These are phyloP conservation scores for Pascua sp. DNA, from an alignment of 1,284 basidiomycete genomes.

Conservation along the genomic window DNA sequence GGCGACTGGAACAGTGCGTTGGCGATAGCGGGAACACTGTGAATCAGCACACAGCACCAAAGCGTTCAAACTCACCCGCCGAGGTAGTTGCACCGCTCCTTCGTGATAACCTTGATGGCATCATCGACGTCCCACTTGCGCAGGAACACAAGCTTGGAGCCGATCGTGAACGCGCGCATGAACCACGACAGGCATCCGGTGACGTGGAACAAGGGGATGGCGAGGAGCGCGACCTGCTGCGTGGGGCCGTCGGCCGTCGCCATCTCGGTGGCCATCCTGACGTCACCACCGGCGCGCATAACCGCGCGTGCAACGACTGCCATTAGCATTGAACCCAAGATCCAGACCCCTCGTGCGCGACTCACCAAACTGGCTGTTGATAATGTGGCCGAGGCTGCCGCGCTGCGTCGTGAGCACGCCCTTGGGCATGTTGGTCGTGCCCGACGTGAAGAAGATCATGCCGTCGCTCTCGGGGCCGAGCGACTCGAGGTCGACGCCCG, in stretches of 20 bases:
- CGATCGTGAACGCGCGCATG: conserved; percentile 31
- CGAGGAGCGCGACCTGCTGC: conserved; percentile 19
- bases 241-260: conserved; percentile 5
- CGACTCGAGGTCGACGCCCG: conserved; percentile 17
- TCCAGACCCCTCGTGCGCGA: conserved; percentile 17
- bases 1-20: conserved; percentile 34
- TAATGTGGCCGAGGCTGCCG: conserved; percentile 8
- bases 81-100: conserved; percentile 26
- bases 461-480: conserved; percentile 40
- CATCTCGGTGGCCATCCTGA: neutral
- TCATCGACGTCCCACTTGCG: conserved; percentile 32
- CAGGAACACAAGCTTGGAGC: conserved; percentile 38
- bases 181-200: conserved; percentile 42
- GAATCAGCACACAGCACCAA: conserved; percentile 1
- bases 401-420: conserved; percentile 41
- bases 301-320: neutral
- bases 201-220: conserved; percentile 46
- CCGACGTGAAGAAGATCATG: conserved; percentile 41
- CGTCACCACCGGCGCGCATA: conserved; percentile 6
- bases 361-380: conserved; percentile 3
- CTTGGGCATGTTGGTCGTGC: conserved; percentile 28
- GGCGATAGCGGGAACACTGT: conserved; percentile 42
- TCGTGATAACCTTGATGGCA: conserved; percentile 30
- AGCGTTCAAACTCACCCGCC: conserved; percentile 3
- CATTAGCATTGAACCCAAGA: neutral